Evolutionary conservation across 495 filamentous ascomycete genomes (phyloP), one percentile per base, ranked within the genome.

Genomic region (Hypoxylon subgilvum): DNA sequence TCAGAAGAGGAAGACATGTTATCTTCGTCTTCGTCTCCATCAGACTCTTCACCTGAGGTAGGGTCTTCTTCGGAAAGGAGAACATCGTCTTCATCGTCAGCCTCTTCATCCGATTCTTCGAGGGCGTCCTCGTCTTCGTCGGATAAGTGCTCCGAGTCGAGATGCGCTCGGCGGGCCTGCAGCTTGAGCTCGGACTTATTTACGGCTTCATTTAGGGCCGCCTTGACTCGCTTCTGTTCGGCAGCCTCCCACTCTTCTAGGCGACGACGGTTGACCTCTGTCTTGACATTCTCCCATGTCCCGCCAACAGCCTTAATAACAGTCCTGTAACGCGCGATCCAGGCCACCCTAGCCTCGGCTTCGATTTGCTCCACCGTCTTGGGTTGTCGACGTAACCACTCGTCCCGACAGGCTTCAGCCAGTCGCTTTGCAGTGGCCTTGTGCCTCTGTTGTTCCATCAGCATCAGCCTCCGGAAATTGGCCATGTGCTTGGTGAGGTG

Each of bases 231-330:
- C 16, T 82, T 84, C 67, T 93, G 88, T 67, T 94, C 87, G 68
- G 94, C 87, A 42, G 88, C 89, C 67, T 96, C 88, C 90, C 90
- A 96, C 32, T 85, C 84, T 38, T 84, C 81, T 25, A 92, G 60
- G 3, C 90, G 85, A 28, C 77, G 76, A 42, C 84, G 81, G 63
- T 95, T 89, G 32, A 96, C 84, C 55, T 95, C 87, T 1, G 78
- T 79, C 52, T 75, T 85, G 35, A 92, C 83, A 61, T 91, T 82
- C n/a, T 90, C 87, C 82, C 92, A 97, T 44, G 86, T 89, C 35
- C 82, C 83, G 32, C 82, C 77, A 14, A 96, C 69, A 52, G 88
- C 88, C 68, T 81, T 88, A 43, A 83, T 78, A 13, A 95, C 73
- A 57, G 84, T 84, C 55, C 82, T 88, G 70, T 92, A 92, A 22